A percentile compares a stretch with the other conserved stretches of the same genome.
phyloP scores from a whole-genome alignment of 2,329 filamentous ascomycete species.

The Ophiostoma novo-ulmi region DNA sequence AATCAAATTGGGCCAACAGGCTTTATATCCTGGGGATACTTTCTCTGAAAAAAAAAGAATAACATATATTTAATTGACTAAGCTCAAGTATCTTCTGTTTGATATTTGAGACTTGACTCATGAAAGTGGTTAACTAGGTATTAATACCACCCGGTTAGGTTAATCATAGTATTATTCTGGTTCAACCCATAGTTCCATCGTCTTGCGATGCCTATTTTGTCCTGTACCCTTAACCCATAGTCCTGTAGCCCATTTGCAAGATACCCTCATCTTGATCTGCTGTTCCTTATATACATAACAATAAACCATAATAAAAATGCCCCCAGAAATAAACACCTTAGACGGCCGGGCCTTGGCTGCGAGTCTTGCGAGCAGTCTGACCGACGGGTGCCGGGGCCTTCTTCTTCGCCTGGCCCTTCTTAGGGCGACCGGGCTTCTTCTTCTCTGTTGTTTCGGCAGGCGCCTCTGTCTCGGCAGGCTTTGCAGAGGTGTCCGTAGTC shows the following conservation, averaged over 20 bases:
- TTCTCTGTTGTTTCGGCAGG: background rate
- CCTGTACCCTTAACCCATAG: background rate
- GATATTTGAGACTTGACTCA: no score
- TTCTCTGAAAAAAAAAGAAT: no score
- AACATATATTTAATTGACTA: no score
- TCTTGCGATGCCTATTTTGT: background rate
- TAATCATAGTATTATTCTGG: background rate
- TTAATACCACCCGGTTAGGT: no score
- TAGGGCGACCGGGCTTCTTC: conserved; percentile 18
- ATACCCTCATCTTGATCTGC: background rate
- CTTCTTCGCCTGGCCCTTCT: conserved; percentile 31
- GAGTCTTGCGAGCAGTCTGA: conserved; percentile 37
- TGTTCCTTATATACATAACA: background rate
- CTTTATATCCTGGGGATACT: no score
- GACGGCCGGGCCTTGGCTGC: conserved; percentile 35
- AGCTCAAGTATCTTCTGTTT: no score
- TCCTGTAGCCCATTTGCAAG: background rate
- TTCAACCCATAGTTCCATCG: background rate
- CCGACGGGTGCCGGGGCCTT: conserved; percentile 33
- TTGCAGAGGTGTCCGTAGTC: background rate
- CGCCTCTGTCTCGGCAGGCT: background rate
- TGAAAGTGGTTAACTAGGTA: no score
- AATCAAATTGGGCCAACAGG: no score
- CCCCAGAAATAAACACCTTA: background rate
- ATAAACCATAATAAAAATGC: background rate